These are phyloP conservation scores for Thermochaetoides thermophila DNA, from an alignment of 495 filamentous ascomycete species.

Conservation along the genomic window DNA sequence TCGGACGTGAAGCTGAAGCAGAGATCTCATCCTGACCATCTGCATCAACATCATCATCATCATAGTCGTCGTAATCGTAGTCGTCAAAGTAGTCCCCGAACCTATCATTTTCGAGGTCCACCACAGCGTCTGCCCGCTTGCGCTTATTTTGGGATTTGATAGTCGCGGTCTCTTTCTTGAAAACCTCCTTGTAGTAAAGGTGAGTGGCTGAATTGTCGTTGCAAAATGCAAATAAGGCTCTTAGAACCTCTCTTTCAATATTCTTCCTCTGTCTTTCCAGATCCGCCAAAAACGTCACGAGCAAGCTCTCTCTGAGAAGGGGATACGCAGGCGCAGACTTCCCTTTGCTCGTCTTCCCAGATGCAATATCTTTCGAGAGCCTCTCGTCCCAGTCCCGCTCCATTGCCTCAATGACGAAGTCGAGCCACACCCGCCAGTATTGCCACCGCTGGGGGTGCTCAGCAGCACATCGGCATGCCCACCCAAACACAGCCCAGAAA, in stretches of 20 bases:
- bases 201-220: conserved; percentile 20
- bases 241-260: conserved; percentile 25
- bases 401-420: conserved; percentile 62
- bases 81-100: conserved; percentile 32
- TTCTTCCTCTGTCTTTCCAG: conserved; percentile 18
- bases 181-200: conserved; percentile 33
- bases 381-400: conserved; percentile 61
- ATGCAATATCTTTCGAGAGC: conserved; percentile 16
- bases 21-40: neutral
- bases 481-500: conserved; percentile 82
- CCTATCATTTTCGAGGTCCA: conserved; percentile 32
- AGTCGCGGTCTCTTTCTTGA: conserved; percentile 30
- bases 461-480: conserved; percentile 85
- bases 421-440: conserved; percentile 70
- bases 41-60: conserved; percentile 9
- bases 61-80: conserved; percentile 15
- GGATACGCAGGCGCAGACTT: conserved; percentile 4
- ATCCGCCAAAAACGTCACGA: conserved; percentile 15
- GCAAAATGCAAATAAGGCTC: conserved; percentile 24
- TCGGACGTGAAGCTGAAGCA: neutral
- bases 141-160: conserved; percentile 26
- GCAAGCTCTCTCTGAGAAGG: conserved; percentile 19
- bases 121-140: conserved; percentile 26
- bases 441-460: conserved; percentile 57
- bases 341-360: neutral